phyloP scores from a whole-genome alignment of 306 rosid genomes.

The Malus sieversii region DNA sequence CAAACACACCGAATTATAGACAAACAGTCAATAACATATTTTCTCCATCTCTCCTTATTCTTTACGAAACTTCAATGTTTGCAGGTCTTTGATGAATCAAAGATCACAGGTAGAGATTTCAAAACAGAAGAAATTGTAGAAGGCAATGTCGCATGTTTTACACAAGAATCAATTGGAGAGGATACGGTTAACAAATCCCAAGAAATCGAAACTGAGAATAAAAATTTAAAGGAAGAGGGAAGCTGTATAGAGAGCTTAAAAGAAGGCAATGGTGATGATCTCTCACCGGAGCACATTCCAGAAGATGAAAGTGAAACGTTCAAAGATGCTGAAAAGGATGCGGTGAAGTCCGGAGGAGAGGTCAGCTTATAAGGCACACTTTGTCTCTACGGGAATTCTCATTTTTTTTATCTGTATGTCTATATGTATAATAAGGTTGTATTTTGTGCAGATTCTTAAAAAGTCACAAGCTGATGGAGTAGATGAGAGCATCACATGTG shows the following conservation, averaged over 20 bases:
- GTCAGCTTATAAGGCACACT: conserved; percentile 9
- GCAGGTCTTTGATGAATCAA: conserved; percentile 5
- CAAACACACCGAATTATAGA: neutral
- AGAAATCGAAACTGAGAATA: conserved; percentile 7
- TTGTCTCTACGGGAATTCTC: neutral
- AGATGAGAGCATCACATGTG: conserved; percentile 10
- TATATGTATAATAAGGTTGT: neutral
- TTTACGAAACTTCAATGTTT: neutral
- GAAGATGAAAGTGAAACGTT: conserved; percentile 10
- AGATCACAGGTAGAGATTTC: conserved; percentile 6
- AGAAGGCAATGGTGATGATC: conserved; percentile 6
- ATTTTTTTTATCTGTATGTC: neutral
- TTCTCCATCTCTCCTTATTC: neutral
- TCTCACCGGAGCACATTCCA: conserved; percentile 1
- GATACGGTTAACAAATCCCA: conserved; percentile 12
- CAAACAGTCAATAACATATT: neutral
- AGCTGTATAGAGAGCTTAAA: conserved; percentile 3
- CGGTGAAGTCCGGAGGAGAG: conserved; percentile 12
- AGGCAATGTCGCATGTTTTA: conserved; percentile 1
- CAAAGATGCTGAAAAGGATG: neutral
- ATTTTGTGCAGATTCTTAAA: conserved; percentile 19
- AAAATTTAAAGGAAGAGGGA: conserved; percentile 14
- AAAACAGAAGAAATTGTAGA: conserved; percentile 4
- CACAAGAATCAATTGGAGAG: conserved; percentile 11
- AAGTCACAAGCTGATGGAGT: conserved; percentile 2